Evolutionary conservation across 441 rosid species (phyloP), one percentile per base, ranked within the genome.

Genomic region (Breynia disticha): DNA sequence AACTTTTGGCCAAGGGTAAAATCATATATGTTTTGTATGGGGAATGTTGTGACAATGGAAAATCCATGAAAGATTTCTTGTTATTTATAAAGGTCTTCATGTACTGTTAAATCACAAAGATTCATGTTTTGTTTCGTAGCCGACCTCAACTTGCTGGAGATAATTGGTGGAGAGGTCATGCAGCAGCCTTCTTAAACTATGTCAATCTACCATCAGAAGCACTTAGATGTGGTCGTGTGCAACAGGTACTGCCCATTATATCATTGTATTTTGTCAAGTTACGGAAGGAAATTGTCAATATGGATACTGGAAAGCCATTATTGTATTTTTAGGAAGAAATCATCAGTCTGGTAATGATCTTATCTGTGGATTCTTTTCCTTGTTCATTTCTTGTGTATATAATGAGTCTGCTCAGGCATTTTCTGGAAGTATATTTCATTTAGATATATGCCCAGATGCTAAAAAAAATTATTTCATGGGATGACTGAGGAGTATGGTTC

Each of bases 121-220:
- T 60, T 9, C 58, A 55, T n/a, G 57, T 16, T 57, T 57, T 64
- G 46, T 50, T 63, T 55, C 38, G 28, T 64, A 89, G 96, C 72
- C 66, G 87, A 61, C 96, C 96, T 11, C 38, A 61, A 55, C 87
- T 90, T 62, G 76, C 75, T 50, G 96, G 96, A 47, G 96, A 90
- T 69, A 90, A 90, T 48, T 90, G 96, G 88, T 85, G 95, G 95
- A 74, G 95, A 56, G 96, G 97, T 64, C 95, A 90, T 71, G 96
- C 96, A 48, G 83, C 96, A 63, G 96, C 97, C 54, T 90, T 79
- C 74, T 67, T 87, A 52, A 90, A 85, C 63, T 76, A 76, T 56
- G 70, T 73, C 41, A 61, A 82, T 57, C 77, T 78, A 61, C 79
- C 91, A 19, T 54, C 82, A 56, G 82, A 76, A 41, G 77, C 74